Base-by-base conservation (phyloP, 192 early-diverging fungal species). In the Umbelopsis isabellina region DNA sequence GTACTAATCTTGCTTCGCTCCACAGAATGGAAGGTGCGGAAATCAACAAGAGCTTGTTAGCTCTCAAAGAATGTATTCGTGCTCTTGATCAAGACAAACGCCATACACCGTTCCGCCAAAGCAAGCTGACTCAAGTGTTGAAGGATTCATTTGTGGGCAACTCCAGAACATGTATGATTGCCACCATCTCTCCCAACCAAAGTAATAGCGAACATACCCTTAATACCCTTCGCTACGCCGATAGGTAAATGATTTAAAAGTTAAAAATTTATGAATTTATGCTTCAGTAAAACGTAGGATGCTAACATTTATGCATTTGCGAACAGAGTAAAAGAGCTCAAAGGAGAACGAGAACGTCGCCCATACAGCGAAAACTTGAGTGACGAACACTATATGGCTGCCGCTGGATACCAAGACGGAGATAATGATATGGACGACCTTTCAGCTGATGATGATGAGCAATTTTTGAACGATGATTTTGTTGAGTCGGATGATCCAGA, bases 81-180 rank as follows among this genome's bases (percentile, higher is more conserved):
- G 96, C 98, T 1, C 78, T 98, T 46, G 98, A 98, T 74, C 90
- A 95, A 73, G 93, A 93, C 70, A 97, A 95, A 68, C 91, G 89
- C 52, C 98, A 99, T 77, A 95, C 94, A 41, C 98, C 98, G 3
- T 99, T 98, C 86, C 87, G 98, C 49, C 96, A 98, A 77, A 93
- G 91, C 75, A 99, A 99, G 82, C 77, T 99, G 58, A 99, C 98
- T 0, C 97, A 98, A 82, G 91, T 97, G 12, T 79, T 99, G 51
- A 99, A 99, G 74, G 98, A 99, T 79, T 98, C 96, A 18, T 97
- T 99, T 78, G 91, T 98, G 71, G 98, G 97, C 13, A 95, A 98
- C 75, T 97, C 96, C 35, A 86, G 94, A 9, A 97, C 98, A 0
- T 99, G 97, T 74, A 99, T 99, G 98, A 91, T 99, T 70, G 98